Base-by-base conservation (phyloP, 257 asterid genomes). In the Fraxinus excelsior region DNA sequence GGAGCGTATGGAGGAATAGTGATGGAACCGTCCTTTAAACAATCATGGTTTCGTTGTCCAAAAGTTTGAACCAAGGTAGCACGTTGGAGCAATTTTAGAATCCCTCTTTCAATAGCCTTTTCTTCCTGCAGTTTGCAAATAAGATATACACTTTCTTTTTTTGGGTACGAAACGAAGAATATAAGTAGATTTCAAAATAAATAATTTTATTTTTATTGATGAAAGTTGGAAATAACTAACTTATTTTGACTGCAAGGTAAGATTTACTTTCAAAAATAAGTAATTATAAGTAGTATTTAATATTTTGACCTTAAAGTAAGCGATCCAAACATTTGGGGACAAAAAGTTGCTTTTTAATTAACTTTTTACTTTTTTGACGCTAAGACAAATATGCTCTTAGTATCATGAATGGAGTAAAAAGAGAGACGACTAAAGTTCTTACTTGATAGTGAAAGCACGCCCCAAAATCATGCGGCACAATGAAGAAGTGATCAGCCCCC, bases 401-500 rank as follows among this genome's bases (percentile, higher is more conserved):
- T 7, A 53, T 53, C 32, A 31, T 38, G 70, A 70, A 66, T 28
- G 5, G 13, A 16, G 51, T 8, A 8, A 38, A 65, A 18, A 66
- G 67, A 32, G 71, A 40, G 25, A 26, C 19, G 10, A 12, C 37
- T 60, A 67, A 72, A 67, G 10, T 23, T 34, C 91, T 86, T 74
- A 92, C 97, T 80, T 71, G 96, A 87, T 94, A 94, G 87, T 94
- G 98, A 77, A 94, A 94, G 87, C 97, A 94, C 2, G 98, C 93
- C 40, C 88, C 98, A 69, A 94, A 94, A 89, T 94, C 97, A 76
- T 94, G 97, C 16, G 98, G 97, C 72, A 83, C 90, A 2, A 94
- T 90, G 79, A 94, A 92, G 87, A 94, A 91, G 85, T 94, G 97
- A 88, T 94, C 98, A 26, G 98, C 97, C 29, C 98, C 98, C 80